A percentile compares a stretch with the other conserved stretches of the same genome.
Evolutionary conservation across 2,329 filamentous ascomycete genomes (phyloP).

Genomic region (Ilyonectria mors-panacis): DNA sequence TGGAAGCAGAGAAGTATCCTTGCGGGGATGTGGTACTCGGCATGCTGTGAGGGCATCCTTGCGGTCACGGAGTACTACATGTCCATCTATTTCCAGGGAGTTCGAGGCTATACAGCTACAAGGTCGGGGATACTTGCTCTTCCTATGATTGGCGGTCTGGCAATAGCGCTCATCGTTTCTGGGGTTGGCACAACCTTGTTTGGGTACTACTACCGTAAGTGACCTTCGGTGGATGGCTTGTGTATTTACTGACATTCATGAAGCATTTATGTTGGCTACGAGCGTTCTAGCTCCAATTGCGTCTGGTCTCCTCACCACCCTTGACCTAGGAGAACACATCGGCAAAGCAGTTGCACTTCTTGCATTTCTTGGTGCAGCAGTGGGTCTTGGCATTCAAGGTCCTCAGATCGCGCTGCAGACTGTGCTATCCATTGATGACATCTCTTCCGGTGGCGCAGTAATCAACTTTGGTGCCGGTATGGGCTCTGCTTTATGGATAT

Average conservation of each 20-base stretch:
- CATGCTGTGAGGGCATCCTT: constrained; percentile 41
- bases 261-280: constrained; percentile 45
- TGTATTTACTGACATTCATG: neutral
- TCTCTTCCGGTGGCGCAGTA: constrained; percentile 43
- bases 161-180: constrained; percentile 36
- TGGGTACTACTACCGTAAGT: constrained; percentile 46
- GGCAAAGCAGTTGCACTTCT: constrained; percentile 39
- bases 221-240: rapidly evolving
- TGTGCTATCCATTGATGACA: constrained; percentile 37
- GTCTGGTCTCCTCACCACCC: constrained; percentile 42
- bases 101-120: constrained; percentile 38
- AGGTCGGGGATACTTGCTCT: constrained; percentile 40
- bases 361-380: constrained; percentile 38
- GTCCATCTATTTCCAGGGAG: constrained; percentile 47
- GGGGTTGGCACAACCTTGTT: constrained; percentile 40
- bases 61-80: constrained; percentile 46
- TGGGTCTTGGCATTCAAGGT: constrained; percentile 43
- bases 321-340: constrained; percentile 40
- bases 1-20: constrained; percentile 45
- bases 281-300: constrained; percentile 40
- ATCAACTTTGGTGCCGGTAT: constrained; percentile 43
- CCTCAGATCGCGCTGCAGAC: constrained; percentile 40
- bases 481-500: constrained; percentile 44
- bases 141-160: constrained; percentile 41
- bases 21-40: constrained; percentile 42